A percentile compares a stretch with the other conserved stretches of the same genome.
These are phyloP conservation scores for Meyerozyma carpophila DNA, from an alignment of 1,139 yeast genomes.

Conservation along the genomic window DNA sequence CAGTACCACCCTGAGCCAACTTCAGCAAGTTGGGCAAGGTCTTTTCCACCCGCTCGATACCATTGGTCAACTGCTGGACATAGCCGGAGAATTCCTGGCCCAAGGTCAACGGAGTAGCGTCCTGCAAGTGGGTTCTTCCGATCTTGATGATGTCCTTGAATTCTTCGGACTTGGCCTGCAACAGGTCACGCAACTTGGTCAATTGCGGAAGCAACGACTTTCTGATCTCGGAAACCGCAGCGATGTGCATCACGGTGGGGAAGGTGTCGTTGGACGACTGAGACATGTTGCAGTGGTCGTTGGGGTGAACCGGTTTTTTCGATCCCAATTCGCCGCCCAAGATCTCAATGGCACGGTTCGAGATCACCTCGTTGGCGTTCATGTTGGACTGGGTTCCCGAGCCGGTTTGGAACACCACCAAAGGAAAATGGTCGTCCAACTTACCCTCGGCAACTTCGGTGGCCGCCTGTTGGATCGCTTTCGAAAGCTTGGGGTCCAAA, in stretches of 20 bases:
- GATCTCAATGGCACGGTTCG: conserved; percentile 94
- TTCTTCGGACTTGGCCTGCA: conserved; percentile 73
- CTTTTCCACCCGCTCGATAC: conserved; percentile 79
- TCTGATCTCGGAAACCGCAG: conserved; percentile 88
- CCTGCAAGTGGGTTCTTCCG: conserved; percentile 98
- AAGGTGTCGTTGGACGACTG: conserved; percentile 97
- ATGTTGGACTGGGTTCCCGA: conserved; percentile 98
- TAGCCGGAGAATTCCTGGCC: conserved; percentile 98
- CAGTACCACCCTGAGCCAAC: conserved; percentile 99
- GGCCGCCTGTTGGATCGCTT: conserved; percentile 89
- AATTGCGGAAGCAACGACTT: conserved; percentile 74
- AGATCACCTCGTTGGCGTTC: conserved; percentile 98
- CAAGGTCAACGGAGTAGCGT: conserved; percentile 94
- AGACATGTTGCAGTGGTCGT: conserved; percentile 97
- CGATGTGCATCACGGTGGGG: conserved; percentile 99
- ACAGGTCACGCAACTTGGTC: conserved; percentile 67
- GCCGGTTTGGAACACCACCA: conserved; percentile 98
- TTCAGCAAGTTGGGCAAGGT: conserved; percentile 69
- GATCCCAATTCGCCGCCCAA: conserved; percentile 91
- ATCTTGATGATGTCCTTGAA: conserved; percentile 87
- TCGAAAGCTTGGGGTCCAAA: conserved; percentile 76
- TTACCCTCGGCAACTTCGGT: conserved; percentile 92
- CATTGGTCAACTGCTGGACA: conserved; percentile 87
- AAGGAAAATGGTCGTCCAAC: conserved; percentile 89
- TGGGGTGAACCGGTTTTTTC: conserved; percentile 93